Evolutionary conservation across 495 filamentous ascomycete genomes (phyloP), one percentile per base, ranked within the genome.

Genomic region (Hypoxylon cercidicola): DNA sequence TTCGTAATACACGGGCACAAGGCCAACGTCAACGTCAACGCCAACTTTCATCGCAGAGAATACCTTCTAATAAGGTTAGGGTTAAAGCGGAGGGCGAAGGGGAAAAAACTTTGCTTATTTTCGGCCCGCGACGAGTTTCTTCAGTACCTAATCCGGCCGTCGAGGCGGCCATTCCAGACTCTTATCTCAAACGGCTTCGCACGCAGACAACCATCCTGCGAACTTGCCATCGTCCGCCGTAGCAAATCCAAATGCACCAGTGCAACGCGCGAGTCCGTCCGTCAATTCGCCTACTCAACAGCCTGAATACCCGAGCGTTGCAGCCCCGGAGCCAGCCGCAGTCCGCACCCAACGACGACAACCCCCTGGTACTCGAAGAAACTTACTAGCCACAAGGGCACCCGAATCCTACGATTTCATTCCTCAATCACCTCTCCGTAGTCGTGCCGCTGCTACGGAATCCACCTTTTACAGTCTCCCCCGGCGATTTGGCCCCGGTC

Each of bases 181-280:
- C 66, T 30, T 71, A 67, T 66, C 68, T 72, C 77, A 78, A 74
- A 81, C 80, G 80, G 79, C 79, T 77, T 80, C 80, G 39, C 68
- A 72, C 75, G 71, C 74, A 60, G 62, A 73, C 59, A 50, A 53
- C 43, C 79, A 68, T 55, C 54, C 66, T 64, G 19, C 64, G 57
- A 70, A 67, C 64, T 58, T 64, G 62, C 62, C 61, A 73, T 48
- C 72, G 66, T 11, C 75, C 75, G 67, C 77, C 78, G 25, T 28
- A 28, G 25, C 25, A 28, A 28, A 28, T 28, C 50, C 81, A 77
- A 75, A 72, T 75, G 69, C 72, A 64, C 57, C 55, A 28, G 18
- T 11, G 28, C 62, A 53, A 45, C 62, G 61, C 45, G 62, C 76
- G 20, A 76, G 72, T 63, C 66, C 69, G 16, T 68, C 66, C 40